Evolutionary conservation across 2,329 filamentous ascomycete species (phyloP), one percentile per base, ranked within the genome.

Genomic region (Colletotrichum chrysophilum): DNA sequence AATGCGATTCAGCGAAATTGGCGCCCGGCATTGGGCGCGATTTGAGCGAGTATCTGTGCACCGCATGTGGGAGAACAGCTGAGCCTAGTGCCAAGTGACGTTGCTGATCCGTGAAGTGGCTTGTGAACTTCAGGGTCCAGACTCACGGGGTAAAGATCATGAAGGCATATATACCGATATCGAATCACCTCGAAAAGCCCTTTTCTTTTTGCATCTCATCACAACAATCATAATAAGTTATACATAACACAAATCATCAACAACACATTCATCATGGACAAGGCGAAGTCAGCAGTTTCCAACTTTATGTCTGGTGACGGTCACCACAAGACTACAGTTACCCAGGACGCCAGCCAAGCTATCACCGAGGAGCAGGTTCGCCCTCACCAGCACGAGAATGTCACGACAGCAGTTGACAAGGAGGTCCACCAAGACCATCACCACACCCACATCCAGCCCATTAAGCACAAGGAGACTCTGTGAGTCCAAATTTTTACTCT

Each of bases 361-460:
- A 88, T 94, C 4, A 87, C 88, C 7, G 87, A 93, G 21, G 92
- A 94, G 83, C 87, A 88, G 2, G 83, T 94, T 60, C 89, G 87
- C 75, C 90, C 89, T 58, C 88, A 90, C n/a, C 83, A 88, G 55
- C 92, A 94, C 71, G 91, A 94, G 80, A 84, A 92, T n/a, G 79
- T 91, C 12, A 88, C 86, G 24, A 93, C 90, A 2, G 93, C 91
- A 8, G 83, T 94, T 30, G 92, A 95, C 81, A 90, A 90, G 78
- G 93, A 95, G 79, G 86, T 94, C 5, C 93, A 95, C 81, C 93
- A 94, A 81, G 91, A 94, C 75, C 93, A 95, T 79, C 91, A 94
- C 82, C 92, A 95, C 82, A 93, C 92, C 62, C 92, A 91, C 0
- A 85, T 94, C 2, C 93, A 95, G 84, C 93, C 93, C 0, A 84